Conservation (phyloP, 805 yeast genomes). For the Kregervanrija fluxuum region DNA sequence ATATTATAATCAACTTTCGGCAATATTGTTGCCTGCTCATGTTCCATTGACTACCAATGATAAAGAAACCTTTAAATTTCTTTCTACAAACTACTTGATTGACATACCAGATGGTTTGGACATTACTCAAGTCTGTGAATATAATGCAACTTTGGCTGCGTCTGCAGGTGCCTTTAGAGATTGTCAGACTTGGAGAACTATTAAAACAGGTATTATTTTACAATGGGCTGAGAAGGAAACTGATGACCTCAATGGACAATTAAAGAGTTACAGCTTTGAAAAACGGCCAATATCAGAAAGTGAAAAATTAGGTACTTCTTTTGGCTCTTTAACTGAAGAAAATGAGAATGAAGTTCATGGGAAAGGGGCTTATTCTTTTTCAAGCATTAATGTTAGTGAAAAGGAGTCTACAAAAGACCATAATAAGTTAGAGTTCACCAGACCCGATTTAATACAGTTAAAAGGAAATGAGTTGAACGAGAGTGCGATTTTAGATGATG, state of each 20-base stretch:
- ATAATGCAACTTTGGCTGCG: slow-evolving; percentile 51
- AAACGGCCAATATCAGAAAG: slow-evolving; percentile 12
- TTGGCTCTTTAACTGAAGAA: slow-evolving; percentile 14
- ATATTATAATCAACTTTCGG: slow-evolving; percentile 11
- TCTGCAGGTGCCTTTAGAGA: slow-evolving; percentile 45
- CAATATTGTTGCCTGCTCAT: slow-evolving; percentile 34
- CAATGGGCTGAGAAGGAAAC: slow-evolving; percentile 10
- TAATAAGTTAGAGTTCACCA: background rate
- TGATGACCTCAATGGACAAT: slow-evolving; percentile 12
- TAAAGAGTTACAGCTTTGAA: slow-evolving; percentile 6
- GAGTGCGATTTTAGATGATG: slow-evolving; percentile 20
- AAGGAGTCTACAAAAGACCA: background rate
- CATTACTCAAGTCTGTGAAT: slow-evolving; percentile 46
- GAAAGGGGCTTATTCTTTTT: background rate
- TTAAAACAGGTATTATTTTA: slow-evolving; percentile 41
- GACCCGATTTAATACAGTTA: background rate
- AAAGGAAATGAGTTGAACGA: slow-evolving; percentile 13
- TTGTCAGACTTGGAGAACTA: slow-evolving; percentile 56
- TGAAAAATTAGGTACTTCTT: slow-evolving; percentile 18
- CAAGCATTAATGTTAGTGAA: background rate
- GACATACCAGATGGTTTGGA: slow-evolving; percentile 41
- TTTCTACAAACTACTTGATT: slow-evolving; percentile 43
- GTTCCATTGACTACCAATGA: slow-evolving; percentile 39
- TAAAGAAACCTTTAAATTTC: slow-evolving; percentile 35
- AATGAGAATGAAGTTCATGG: slow-evolving; percentile 1